A percentile compares a stretch with the other conserved stretches of the same genome.
Evolutionary conservation across 2,329 filamentous ascomycete genomes (phyloP).

Genomic region (Cladosporium sp.): DNA sequence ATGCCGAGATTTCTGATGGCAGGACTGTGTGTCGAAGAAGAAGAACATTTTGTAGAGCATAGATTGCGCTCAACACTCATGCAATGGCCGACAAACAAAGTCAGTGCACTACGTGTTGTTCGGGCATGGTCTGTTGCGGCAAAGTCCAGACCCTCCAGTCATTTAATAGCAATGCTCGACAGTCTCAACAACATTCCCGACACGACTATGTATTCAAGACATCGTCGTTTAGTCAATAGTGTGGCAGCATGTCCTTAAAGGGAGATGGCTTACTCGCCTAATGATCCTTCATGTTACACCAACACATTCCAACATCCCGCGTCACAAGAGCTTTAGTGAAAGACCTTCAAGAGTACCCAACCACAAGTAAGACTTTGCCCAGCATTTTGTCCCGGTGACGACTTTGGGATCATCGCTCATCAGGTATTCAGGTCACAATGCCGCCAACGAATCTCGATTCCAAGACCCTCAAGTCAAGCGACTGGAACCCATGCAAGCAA

Average conservation of each 20-base stretch:
- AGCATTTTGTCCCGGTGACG: too few species aligned
- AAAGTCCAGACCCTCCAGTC: too few species aligned
- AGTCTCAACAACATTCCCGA: too few species aligned
- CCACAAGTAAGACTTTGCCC: too few species aligned
- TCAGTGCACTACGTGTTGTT: too few species aligned
- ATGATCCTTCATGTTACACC: conserved; percentile 4
- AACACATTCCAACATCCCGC: conserved; percentile 3
- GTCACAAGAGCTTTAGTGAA: not conserved
- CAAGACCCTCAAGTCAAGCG: not conserved
- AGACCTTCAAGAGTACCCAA: too few species aligned
- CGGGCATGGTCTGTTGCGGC: too few species aligned
- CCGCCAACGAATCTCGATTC: not conserved
- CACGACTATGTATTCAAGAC: too few species aligned
- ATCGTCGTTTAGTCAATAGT: not conserved
- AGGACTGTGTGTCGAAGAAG: too few species aligned
- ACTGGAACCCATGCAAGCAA: conserved; percentile 8
- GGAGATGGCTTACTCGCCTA: not conserved
- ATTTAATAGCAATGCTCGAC: too few species aligned
- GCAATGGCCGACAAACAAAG: not conserved
- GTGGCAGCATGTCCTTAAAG: not conserved
- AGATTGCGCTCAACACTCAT: not conserved
- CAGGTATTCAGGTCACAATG: not conserved
- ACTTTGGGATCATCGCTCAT: too few species aligned
- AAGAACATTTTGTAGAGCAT: too few species aligned
- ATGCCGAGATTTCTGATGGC: not conserved